phyloP scores from a whole-genome alignment of 2,329 filamentous ascomycete genomes.

The Aspergillus arachidicola region DNA sequence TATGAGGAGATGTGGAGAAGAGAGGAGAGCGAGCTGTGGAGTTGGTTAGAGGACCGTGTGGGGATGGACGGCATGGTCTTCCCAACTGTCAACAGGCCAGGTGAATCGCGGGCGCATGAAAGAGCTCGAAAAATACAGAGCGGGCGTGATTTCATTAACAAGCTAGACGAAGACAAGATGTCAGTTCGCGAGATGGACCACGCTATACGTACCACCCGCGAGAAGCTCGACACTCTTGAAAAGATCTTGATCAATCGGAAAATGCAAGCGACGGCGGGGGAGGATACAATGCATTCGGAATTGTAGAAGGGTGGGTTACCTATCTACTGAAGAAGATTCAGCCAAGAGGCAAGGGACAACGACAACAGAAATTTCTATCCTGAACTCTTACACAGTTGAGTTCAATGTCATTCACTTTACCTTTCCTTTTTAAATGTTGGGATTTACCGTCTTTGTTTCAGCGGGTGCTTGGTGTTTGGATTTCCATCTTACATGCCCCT shows the following conservation, averaged over 20 bases:
- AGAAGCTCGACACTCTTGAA: conserved; percentile 77
- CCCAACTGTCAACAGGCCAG: conserved; percentile 31
- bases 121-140: conserved; percentile 35
- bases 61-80: conserved; percentile 64
- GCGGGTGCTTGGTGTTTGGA: background rate
- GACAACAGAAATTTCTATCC: background rate
- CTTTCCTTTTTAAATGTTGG: conserved; percentile 5
- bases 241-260: conserved; percentile 67
- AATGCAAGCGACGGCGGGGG: conserved; percentile 19
- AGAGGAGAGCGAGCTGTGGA: conserved; percentile 88
- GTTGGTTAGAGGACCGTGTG: conserved; percentile 86
- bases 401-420: conserved; percentile 10
- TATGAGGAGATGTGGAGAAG: conserved; percentile 92
- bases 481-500: background rate
- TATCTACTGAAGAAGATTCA: background rate
- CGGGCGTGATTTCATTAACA: conserved; percentile 55
- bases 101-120: conserved; percentile 48
- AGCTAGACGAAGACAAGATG: conserved; percentile 67
- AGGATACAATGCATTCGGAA: conserved; percentile 26
- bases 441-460: background rate
- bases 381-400: conserved; percentile 13
- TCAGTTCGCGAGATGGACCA: conserved; percentile 74
- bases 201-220: conserved; percentile 82
- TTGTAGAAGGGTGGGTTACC: conserved; percentile 16
- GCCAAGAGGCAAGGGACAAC: background rate